phyloP scores from a whole-genome alignment of 805 yeast species.

The Pichia eremophila region DNA sequence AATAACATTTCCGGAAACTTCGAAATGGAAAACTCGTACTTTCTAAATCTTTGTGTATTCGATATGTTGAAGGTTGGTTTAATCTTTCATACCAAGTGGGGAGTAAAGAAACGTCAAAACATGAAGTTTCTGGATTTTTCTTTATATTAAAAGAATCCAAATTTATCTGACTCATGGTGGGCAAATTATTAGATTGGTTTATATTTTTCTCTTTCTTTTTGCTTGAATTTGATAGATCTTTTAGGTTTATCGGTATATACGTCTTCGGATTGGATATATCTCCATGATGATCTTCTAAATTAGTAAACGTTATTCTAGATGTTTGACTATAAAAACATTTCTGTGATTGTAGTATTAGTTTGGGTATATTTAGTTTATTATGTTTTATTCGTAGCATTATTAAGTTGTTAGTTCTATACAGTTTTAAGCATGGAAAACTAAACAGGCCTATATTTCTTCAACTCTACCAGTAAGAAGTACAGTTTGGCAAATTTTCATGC shows the following conservation, averaged over 20 bases:
- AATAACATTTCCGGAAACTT: constrained; percentile 5
- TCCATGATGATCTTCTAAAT: background rate
- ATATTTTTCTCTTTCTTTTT: background rate
- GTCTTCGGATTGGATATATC: background rate
- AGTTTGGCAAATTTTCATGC: no score
- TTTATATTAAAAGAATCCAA: background rate
- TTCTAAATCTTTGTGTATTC: background rate
- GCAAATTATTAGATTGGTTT: background rate
- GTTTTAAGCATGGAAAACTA: no score
- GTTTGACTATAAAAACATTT: background rate
- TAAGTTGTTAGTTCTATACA: no score
- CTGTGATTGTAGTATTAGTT: no score
- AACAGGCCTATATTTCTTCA: no score
- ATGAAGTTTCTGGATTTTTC: background rate
- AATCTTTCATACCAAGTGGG: constrained; percentile 8
- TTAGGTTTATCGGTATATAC: background rate
- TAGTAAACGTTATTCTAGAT: background rate
- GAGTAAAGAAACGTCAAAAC: background rate
- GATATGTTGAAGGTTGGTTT: constrained; percentile 2
- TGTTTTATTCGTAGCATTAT: no score
- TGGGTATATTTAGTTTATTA: no score
- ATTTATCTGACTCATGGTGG: background rate
- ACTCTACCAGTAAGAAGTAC: no score
- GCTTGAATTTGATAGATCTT: background rate
- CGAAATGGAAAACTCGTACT: background rate